Evolutionary conservation across 257 asterid genomes (phyloP).

Genomic region (Misopates orontium): DNA sequence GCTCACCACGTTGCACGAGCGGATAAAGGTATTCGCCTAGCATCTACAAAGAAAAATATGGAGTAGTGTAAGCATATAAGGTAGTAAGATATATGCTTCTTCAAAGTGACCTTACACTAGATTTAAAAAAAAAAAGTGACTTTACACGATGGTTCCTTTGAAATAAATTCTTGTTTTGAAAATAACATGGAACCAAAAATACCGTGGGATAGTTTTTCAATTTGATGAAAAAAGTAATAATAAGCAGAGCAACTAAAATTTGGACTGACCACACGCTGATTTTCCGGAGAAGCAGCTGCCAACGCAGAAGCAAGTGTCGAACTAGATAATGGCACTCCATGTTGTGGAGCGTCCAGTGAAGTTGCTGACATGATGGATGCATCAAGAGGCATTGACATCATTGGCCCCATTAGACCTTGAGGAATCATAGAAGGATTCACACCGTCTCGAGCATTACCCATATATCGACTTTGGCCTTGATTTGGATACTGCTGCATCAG

Average conservation of each 20-base stretch:
- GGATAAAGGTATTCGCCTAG: conserved; percentile 81
- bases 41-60: conserved; percentile 45
- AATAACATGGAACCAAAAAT: too few species aligned
- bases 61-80: not conserved
- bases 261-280: conserved; percentile 56
- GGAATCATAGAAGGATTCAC: conserved; percentile 43
- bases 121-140: too few species aligned
- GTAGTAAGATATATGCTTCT: too few species aligned
- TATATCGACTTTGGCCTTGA: conserved; percentile 46
- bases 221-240: not conserved
- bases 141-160: too few species aligned
- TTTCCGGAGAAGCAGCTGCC: conserved; percentile 79
- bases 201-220: not conserved
- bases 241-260: not conserved
- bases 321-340: conserved; percentile 40
- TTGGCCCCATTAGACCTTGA: conserved; percentile 47
- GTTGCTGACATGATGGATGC: conserved; percentile 38
- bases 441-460: conserved; percentile 41
- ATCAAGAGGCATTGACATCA: conserved; percentile 41
- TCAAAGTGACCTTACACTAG: too few species aligned
- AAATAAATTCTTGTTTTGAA: too few species aligned
- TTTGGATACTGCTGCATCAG: conserved; percentile 47
- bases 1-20: conserved; percentile 63
- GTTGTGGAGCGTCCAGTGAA: conserved; percentile 38
- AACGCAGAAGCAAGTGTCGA: conserved; percentile 77